Evolutionary conservation across 192 early-diverging fungal genomes (phyloP), one percentile per base, ranked within the genome.

Genomic region (Coemansia aciculifera): DNA sequence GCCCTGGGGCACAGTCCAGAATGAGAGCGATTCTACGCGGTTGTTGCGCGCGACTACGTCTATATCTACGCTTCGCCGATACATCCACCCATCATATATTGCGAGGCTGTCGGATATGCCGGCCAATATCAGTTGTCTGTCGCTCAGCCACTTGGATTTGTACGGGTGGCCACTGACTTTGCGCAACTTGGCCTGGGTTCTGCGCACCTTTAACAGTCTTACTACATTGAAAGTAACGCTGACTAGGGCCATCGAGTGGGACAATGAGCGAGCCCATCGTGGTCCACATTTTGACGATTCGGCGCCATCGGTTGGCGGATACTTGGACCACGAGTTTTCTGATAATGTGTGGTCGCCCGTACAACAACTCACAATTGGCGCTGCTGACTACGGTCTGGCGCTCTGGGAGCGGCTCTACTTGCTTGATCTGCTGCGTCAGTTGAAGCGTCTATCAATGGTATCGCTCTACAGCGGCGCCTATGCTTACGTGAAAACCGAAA

Each of bases 151-250:
- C 19, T 46, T 82, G 42, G 74, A 82, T 29, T 59, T 82, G 9
- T 82, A 71, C 29, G 79, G 79, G 1, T 82, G 79, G 79, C 79
- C 79, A 15, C 44, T 82, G 42, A 77, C 79, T 3, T 17, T 77
- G 21, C 27, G n/a, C 29, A 51, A 77, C 34, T 5, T 82, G 10
- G 29, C 34, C 0, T 82, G 79, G 79, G 24, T 82, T 15, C 34
- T 73, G 10, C 52, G 40, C 1, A 51, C 64, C 7, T 81, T 81
- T 52, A 24, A 2, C 0, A 13, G 21, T 1, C 43, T 79, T 31
- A 64, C 66, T 11, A 60, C 54, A 0, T 31, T 76, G 60, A 40
- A 71, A 1, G 74, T 81, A 7, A 76, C 78, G 27, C 48, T 74
- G 52, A 44, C 46, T 3, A 49, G 24, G 39, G 37, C 68, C 3